These are phyloP conservation scores for Pseudonectria buxi DNA, from an alignment of 2,329 filamentous ascomycete genomes.

Conservation along the genomic window DNA sequence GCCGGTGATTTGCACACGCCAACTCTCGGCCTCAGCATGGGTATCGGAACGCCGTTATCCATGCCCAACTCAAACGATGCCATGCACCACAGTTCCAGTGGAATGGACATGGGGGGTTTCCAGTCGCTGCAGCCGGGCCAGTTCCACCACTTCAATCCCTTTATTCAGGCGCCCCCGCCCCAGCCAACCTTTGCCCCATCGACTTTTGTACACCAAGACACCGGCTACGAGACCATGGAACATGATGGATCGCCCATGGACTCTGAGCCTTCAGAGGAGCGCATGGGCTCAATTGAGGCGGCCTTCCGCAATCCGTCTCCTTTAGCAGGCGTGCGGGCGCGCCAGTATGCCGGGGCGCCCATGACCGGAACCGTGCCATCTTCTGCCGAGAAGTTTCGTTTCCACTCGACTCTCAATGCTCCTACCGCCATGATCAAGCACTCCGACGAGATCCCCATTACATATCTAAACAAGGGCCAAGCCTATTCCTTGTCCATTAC, in stretches of 20 bases:
- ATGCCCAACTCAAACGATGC: constrained; percentile 62
- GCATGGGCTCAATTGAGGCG: constrained; percentile 51
- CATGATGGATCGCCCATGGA: constrained; percentile 65
- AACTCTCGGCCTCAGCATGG: constrained; percentile 64
- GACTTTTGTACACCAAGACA: constrained; percentile 73
- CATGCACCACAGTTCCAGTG: constrained; percentile 51
- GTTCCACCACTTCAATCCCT: constrained; percentile 64
- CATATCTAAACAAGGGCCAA: constrained; percentile 96
- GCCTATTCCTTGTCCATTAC: constrained; percentile 81
- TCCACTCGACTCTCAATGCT: constrained; percentile 82
- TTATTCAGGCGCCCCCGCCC: constrained; percentile 53
- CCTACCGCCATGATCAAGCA: constrained; percentile 95
- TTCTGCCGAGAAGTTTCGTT: constrained; percentile 71
- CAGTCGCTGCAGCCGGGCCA: constrained; percentile 55
- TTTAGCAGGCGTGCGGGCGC: constrained; percentile 50
- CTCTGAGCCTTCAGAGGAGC: constrained; percentile 43
- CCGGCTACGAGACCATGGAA: constrained; percentile 72
- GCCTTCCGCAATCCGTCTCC: constrained; percentile 56
- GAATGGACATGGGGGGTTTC: constrained; percentile 63
- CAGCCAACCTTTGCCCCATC: constrained; percentile 65
- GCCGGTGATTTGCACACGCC: constrained; percentile 85
- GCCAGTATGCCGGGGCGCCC: constrained; percentile 39
- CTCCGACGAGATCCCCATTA: constrained; percentile 86
- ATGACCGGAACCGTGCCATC: constrained; percentile 42
- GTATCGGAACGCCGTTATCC: constrained; percentile 74